Base-by-base conservation (phyloP, 192 early-diverging fungal species). In the Coemansia asiatica region DNA sequence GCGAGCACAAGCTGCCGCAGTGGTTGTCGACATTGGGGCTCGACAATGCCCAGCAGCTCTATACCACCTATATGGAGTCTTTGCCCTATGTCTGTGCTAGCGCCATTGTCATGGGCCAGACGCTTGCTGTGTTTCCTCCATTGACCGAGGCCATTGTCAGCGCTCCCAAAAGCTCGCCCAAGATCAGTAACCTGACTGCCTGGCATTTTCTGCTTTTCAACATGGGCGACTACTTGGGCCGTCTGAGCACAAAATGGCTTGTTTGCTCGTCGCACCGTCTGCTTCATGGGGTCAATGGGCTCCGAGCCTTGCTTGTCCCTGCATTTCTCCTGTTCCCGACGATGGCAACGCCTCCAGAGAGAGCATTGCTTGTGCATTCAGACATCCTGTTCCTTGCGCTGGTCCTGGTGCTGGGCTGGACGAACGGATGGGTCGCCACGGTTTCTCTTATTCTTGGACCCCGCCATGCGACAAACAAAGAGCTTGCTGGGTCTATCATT, bases 131-230 rank as follows among this genome's bases (percentile, higher is more conserved):
- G 16, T 93, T 90, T 67, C 92, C 92, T 3, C 88, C 90, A 15
- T 76, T 93, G 31, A 93, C 91, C 9, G 79, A 87, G 18, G 83
- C 88, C 15, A 79, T 92, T 18, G 67, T 81, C 44, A 75, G 79
- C 47, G 72, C 79, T 26, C 72, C 78, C 2, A 29, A 35, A 12
- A 69, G 69, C 35, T 29, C 48, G 7, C 67, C 69, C 6, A 66
- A 53, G 29, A 55, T 75, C 51, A 36, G 25, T 23, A 54, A 75
- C 16, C 66, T 81, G 23, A 85, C 90, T 26, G 84, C 89, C 2
- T 75, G 91, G 47, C 90, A 91, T 57, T 93, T 93, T 55, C 70
- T 93, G 49, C 47, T 86, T 8, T 92, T 86, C 64, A 92, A 91
- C 64, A 9, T 90, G 25, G 89, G 88, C 58, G 92, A 93, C 57